A percentile compares a stretch with the other conserved stretches of the same genome.
phyloP scores from a whole-genome alignment of 805 yeast genomes.

The Schwanniomyces sp. region DNA sequence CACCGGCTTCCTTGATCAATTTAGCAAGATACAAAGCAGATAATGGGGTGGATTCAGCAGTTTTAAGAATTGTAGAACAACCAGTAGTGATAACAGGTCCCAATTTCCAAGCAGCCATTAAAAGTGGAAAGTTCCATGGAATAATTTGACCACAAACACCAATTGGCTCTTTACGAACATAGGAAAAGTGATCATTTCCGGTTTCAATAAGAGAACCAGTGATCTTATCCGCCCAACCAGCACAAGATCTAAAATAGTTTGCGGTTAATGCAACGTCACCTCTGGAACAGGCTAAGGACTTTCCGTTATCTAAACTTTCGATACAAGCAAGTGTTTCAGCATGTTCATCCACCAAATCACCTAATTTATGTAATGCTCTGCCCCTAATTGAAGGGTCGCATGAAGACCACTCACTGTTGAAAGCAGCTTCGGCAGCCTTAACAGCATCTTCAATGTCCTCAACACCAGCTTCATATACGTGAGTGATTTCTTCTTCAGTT shows the following conservation, averaged over 20 bases:
- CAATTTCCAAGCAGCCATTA: conserved; percentile 93
- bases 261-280: conserved; percentile 76
- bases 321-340: conserved; percentile 72
- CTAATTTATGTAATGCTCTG: conserved; percentile 62
- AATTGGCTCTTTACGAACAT: conserved; percentile 83
- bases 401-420: conserved; percentile 61
- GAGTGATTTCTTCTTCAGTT: conserved; percentile 67
- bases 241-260: conserved; percentile 75
- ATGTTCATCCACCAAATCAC: conserved; percentile 73
- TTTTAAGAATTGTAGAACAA: conserved; percentile 82
- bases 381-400: conserved; percentile 71
- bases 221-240: conserved; percentile 90
- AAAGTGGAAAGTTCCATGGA: conserved; percentile 96
- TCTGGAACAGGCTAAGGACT: conserved; percentile 65
- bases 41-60: conserved; percentile 91
- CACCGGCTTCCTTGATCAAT: conserved; percentile 75
- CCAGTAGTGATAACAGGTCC: conserved; percentile 94
- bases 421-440: conserved; percentile 78
- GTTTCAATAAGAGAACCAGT: conserved; percentile 76
- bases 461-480: conserved; percentile 70
- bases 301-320: conserved; percentile 89
- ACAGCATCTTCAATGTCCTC: conserved; percentile 87
- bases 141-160: conserved; percentile 96
- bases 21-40: conserved; percentile 77
- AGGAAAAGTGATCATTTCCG: conserved; percentile 69